Conservation (phyloP, 176 grass and related monocot genomes). For the Lolium perenne region DNA sequence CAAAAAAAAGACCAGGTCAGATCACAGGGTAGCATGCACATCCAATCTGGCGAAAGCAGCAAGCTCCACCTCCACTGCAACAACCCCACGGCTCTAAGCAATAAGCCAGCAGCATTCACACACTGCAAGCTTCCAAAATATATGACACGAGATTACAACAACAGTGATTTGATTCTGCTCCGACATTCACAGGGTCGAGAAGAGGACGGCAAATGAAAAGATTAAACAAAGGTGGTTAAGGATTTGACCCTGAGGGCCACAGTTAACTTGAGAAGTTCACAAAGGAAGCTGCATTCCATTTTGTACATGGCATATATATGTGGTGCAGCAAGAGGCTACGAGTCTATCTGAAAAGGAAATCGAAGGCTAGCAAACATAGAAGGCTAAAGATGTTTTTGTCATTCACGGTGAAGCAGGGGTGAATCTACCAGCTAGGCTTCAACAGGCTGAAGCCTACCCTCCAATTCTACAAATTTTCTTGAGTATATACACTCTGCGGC, state of each 20-base stretch:
- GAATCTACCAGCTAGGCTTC: too few species aligned
- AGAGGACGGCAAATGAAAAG: slow-evolving; percentile 12
- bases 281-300: slow-evolving; percentile 26
- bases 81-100: slow-evolving; percentile 47
- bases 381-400: slow-evolving; percentile 13
- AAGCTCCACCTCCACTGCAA: slow-evolving; percentile 55
- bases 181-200: neutral
- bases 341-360: neutral
- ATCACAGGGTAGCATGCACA: slow-evolving; percentile 33
- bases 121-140: neutral
- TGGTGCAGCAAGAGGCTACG: neutral
- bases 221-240: slow-evolving; percentile 6
- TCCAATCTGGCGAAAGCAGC: slow-evolving; percentile 45
- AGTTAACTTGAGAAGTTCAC: slow-evolving; percentile 58
- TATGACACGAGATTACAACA: neutral
- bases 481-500: too few species aligned
- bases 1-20: slow-evolving; percentile 31
- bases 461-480: too few species aligned
- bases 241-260: slow-evolving; percentile 42
- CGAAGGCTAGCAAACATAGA: neutral
- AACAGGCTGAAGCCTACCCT: too few species aligned
- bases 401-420: neutral
- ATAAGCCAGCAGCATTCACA: neutral
- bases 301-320: neutral
- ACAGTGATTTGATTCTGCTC: slow-evolving; percentile 25